Conservation (phyloP, 169 alveolate genomes). For the Plasmodium ovale region DNA sequence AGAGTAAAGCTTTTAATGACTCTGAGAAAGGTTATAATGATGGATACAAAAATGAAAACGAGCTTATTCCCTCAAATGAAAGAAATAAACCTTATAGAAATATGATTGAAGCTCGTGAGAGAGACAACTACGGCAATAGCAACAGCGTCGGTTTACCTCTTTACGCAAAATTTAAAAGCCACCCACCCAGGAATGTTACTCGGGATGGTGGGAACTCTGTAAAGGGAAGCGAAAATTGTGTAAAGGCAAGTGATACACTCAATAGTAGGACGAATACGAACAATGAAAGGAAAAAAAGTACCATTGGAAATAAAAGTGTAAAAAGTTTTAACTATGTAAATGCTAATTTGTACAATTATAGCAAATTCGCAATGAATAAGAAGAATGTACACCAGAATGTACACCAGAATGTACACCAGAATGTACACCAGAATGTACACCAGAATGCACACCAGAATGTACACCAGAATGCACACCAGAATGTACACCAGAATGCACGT, state of each 20-base stretch:
- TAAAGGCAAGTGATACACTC: no score
- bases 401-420: neutral
- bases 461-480: neutral
- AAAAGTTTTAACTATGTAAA: neutral
- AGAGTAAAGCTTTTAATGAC: neutral
- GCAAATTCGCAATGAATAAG: neutral
- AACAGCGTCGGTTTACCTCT: no score
- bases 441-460: neutral
- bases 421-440: neutral
- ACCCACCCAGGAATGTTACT: no score
- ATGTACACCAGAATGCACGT: neutral
- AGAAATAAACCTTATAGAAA: neutral
- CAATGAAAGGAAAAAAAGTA: conserved; percentile 1
- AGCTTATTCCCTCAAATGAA: neutral
- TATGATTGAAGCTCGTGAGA: neutral
- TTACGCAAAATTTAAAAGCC: no score
- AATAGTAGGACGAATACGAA: no score
- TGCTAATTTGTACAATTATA: neutral
- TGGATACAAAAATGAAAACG: neutral
- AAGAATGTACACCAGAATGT: neutral
- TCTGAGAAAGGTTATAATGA: neutral
- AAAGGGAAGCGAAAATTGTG: neutral
- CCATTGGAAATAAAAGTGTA: conserved; percentile 11
- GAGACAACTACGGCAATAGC: neutral
- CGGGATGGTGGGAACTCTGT: no score